Base-by-base conservation (phyloP, 177 flowering plant genomes). In the Tripterygium wilfordii region DNA sequence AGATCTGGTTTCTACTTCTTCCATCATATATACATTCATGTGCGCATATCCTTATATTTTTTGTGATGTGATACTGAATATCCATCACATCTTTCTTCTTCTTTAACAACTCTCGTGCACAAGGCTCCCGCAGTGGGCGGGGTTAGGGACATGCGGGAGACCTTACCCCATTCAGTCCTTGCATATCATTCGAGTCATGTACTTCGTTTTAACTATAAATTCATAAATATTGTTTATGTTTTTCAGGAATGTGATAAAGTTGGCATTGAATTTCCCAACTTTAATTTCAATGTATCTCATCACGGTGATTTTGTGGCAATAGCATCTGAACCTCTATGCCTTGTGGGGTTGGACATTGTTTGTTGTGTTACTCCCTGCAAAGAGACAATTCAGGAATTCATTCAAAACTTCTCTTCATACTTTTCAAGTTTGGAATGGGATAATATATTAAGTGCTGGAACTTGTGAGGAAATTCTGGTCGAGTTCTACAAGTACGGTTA, bases 221-320 rank as follows among this genome's bases (percentile, higher is more conserved):
- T 4, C 42, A 47, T 19, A n/a, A 4, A 14, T 43, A 26, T 15
- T 10, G 30, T 24, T n/a, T 13, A 17, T 44, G 31, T 53, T 50
- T 54, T 64, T 24, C 66, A 85, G 89, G 85, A 72, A 50, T 48
- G 15, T 48, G 60, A 49, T 45, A 33, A 39, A 29, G 27, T 22
- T 28, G 57, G 57, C 17, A 23, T 19, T 21, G 59, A 64, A 36
- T 68, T 70, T 54, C 87, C 91, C 22, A 90, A 87, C 65, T 90
- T 87, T 56, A 87, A 87, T 60, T 90, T 80, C 67, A 87, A 80
- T 54, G 72, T 59, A 19, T 84, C 96, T 36, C 97, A 90, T 65
- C 87, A 90, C 53, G 94, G 96, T 53, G 91, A 90, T 48, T 80
- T 63, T 61, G 96, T 82, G 49, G 94, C 79, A 9, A 79, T 90